These are phyloP conservation scores for Cladosporium austrohemisphaericum DNA, from an alignment of 2,329 filamentous ascomycete species.

Conservation along the genomic window DNA sequence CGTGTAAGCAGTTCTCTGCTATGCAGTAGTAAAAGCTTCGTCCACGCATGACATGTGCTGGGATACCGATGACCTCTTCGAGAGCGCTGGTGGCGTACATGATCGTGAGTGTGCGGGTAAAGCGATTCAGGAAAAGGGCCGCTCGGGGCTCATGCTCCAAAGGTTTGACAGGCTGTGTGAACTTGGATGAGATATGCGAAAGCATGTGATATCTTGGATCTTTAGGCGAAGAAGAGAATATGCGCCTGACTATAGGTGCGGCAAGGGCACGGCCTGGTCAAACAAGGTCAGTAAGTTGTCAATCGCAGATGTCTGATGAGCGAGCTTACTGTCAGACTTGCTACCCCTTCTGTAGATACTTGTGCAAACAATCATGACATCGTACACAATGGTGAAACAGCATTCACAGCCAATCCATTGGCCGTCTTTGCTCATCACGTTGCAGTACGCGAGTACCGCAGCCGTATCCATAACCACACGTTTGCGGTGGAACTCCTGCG, in stretches of 20 bases:
- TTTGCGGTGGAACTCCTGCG: constrained; percentile 66
- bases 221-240: constrained; percentile 76
- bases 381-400: constrained; percentile 83
- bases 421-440: constrained; percentile 64
- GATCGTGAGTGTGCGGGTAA: constrained; percentile 74
- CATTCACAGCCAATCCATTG: constrained; percentile 79
- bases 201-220: constrained; percentile 90
- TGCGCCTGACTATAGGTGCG: constrained; percentile 70
- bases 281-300: constrained; percentile 15
- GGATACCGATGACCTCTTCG: constrained; percentile 68
- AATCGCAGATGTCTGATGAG: constrained; percentile 20
- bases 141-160: constrained; percentile 71
- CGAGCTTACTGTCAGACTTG: constrained; percentile 73
- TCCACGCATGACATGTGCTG: constrained; percentile 64
- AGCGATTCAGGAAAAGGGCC: constrained; percentile 80
- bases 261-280: constrained; percentile 66
- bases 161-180: constrained; percentile 53
- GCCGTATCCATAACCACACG: constrained; percentile 78
- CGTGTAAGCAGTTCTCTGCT: constrained; percentile 68
- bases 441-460: constrained; percentile 76
- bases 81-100: constrained; percentile 84
- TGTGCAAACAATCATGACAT: constrained; percentile 80
- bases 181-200: constrained; percentile 78
- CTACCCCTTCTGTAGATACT: constrained; percentile 68
- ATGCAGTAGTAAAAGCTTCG: constrained; percentile 88